Evolutionary conservation across 768 basidiomycete genomes (phyloP).

Genomic region (Erythrobasidium yunnanense): DNA sequence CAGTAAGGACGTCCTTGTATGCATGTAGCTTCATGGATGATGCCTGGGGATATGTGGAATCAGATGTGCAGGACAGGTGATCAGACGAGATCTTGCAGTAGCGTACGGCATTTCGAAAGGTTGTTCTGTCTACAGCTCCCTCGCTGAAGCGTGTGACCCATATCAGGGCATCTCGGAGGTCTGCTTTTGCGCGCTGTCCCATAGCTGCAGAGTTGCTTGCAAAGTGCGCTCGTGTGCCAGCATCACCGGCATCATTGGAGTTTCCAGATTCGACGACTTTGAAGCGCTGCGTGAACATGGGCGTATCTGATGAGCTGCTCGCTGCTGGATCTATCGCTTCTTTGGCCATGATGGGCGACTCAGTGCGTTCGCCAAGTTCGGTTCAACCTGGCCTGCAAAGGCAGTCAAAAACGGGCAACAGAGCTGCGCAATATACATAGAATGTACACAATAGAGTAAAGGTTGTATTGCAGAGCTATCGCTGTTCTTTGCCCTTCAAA

Average conservation of each 20-base stretch:
- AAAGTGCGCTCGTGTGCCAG: not conserved
- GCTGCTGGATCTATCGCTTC: too few relatives aligned
- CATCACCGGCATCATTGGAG: not conserved
- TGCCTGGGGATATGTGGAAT: not conserved
- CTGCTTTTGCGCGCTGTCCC: slow-evolving; percentile 6
- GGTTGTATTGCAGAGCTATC: too few relatives aligned
- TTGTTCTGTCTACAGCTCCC: slow-evolving; percentile 8
- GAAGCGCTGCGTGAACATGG: slow-evolving; percentile 4
- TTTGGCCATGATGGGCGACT: too few relatives aligned
- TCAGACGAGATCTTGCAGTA: not conserved
- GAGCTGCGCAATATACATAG: too few relatives aligned
- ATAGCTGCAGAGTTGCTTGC: slow-evolving; percentile 3
- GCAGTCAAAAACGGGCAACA: too few relatives aligned
- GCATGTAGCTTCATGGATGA: slow-evolving; percentile 18
- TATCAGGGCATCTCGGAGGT: slow-evolving; percentile 5
- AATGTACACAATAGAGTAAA: too few relatives aligned
- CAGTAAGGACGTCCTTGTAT: slow-evolving; percentile 21
- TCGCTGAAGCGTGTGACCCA: slow-evolving; percentile 9
- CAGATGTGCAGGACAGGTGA: not conserved
- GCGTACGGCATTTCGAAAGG: slow-evolving; percentile 9
- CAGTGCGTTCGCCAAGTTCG: too few relatives aligned
- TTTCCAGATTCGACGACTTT: slow-evolving; percentile 7
- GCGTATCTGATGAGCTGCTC: not conserved
- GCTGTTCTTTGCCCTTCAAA: too few relatives aligned
- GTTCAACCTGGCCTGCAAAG: too few relatives aligned